A percentile compares a stretch with the other conserved stretches of the same genome.
These are phyloP conservation scores for Buxus sempervirens DNA, from an alignment of 164 flowering plant species.

Conservation along the genomic window DNA sequence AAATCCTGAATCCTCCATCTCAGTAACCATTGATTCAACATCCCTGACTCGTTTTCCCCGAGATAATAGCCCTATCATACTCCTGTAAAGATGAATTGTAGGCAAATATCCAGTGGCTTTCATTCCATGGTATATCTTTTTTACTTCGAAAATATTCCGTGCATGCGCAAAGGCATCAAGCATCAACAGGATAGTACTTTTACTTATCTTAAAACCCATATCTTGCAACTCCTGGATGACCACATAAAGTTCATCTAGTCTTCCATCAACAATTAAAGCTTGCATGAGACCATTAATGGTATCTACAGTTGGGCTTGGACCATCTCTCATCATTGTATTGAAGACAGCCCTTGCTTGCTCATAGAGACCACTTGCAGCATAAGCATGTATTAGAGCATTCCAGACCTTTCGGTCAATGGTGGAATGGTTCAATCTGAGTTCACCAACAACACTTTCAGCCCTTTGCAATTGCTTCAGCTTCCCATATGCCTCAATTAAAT, in stretches of 20 bases:
- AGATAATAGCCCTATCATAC: conserved; percentile 63
- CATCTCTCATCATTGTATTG: conserved; percentile 86
- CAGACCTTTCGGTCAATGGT: conserved; percentile 66
- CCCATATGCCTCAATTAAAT: conserved; percentile 71
- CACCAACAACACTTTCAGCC: conserved; percentile 75
- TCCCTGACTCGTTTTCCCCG: conserved; percentile 77
- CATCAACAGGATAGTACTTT: conserved; percentile 82
- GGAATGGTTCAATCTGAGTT: conserved; percentile 38
- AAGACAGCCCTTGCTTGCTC: conserved; percentile 93
- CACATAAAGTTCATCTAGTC: conserved; percentile 85
- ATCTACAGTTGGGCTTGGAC: conserved; percentile 83
- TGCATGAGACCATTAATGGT: conserved; percentile 78
- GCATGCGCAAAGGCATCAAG: conserved; percentile 87
- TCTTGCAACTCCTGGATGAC: conserved; percentile 91
- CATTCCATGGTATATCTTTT: conserved; percentile 92
- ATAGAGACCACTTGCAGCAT: conserved; percentile 84
- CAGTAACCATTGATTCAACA: conserved; percentile 80
- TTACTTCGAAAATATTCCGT: conserved; percentile 82
- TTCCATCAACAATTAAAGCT: conserved; percentile 75
- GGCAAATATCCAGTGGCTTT: conserved; percentile 95
- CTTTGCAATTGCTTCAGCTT: conserved; percentile 62
- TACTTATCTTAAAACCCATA: conserved; percentile 90
- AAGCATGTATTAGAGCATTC: conserved; percentile 84
- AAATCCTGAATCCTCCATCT: conserved; percentile 90
- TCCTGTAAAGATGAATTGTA: conserved; percentile 83